Conservation (phyloP, 2,329 filamentous ascomycete species). For the Calonectria naviculata region DNA sequence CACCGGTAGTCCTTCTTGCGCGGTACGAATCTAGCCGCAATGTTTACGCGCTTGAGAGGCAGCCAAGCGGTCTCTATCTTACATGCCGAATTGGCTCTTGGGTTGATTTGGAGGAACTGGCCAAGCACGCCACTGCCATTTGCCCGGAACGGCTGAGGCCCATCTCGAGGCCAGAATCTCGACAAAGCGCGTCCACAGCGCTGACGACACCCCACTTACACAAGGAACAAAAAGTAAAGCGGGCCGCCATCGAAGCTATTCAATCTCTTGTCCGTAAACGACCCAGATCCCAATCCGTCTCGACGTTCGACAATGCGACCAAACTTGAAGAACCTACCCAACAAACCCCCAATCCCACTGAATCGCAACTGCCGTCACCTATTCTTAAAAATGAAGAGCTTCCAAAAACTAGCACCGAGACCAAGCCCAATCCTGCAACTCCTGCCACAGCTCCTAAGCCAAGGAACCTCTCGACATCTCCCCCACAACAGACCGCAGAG, state of each 20-base stretch:
- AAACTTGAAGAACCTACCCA: conserved; percentile 31
- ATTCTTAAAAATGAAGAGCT: conserved; percentile 30
- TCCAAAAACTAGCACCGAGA: background rate
- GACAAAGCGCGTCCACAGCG: conserved; percentile 31
- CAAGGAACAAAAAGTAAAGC: conserved; percentile 64
- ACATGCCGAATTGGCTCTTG: conserved; percentile 76
- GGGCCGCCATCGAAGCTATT: conserved; percentile 71
- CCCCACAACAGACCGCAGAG: conserved; percentile 55
- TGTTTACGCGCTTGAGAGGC: conserved; percentile 74
- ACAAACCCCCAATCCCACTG: conserved; percentile 21
- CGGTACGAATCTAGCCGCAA: conserved; percentile 65
- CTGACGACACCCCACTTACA: conserved; percentile 59
- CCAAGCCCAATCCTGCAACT: background rate
- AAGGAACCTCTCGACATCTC: conserved; percentile 13
- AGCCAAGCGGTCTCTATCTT: conserved; percentile 70
- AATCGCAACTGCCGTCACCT: conserved; percentile 35
- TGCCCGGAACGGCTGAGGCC: conserved; percentile 44
- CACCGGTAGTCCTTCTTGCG: conserved; percentile 69
- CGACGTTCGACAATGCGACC: conserved; percentile 44
- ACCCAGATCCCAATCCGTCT: conserved; percentile 56
- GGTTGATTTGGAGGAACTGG: conserved; percentile 69
- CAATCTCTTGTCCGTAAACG: conserved; percentile 70
- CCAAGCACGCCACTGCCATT: conserved; percentile 56
- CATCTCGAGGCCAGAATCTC: conserved; percentile 25
- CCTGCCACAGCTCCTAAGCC: background rate